Base-by-base conservation (phyloP, 257 asterid genomes). In the Jaltomata sinuosa region DNA sequence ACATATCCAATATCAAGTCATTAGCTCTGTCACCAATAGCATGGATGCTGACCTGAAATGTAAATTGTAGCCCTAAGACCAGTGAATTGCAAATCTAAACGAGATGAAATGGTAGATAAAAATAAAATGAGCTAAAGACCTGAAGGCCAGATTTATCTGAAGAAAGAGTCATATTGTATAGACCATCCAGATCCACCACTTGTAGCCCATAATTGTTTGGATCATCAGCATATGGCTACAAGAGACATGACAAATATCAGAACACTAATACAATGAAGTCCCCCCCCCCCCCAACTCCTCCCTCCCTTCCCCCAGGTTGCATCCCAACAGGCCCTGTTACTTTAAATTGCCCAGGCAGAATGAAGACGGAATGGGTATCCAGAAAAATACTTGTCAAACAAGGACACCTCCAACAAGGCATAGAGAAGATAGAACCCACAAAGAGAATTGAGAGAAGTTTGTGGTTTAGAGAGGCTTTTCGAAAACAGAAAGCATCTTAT, bases 1-100 rank as follows among this genome's bases (percentile, higher is more conserved):
- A 96, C 92, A 94, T 88, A 90, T 96, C 96, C 91, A 96, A 85
- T 89, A 96, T 89, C 89, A 92, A 81, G 85, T 90, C 96, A 91
- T 94, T 96, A 80, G 99, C 93, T 87, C 87, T 88, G 91, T 96
- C 98, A 79, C 99, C 99, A 85, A 96, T 94, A 77, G 98, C 99
- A 89, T 96, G 99, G 86, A 96, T 84, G n/a, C 98, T 94, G 53
- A 91, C 95, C 99, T 96, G 89, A 85, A 88, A 31, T 82, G 83
- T 59, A 82, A 80, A 84, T 54, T 31, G 1, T 22, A 54, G 38
- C 11, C 50, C 38, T 18, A 18, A 72, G 62, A 80, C 36, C 52
- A 80, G 45, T 22, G 49, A 49, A 18, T 12, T 19, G 74, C 74
- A 76, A 18, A 40, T 78, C 47, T 15, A 40, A 64, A 29, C 27